Percentiles rank a stretch among this genome's conserved stretches.
Evolutionary conservation across 108 stramenopile genomes (phyloP).

Genomic region (Cyclotella sp.): DNA sequence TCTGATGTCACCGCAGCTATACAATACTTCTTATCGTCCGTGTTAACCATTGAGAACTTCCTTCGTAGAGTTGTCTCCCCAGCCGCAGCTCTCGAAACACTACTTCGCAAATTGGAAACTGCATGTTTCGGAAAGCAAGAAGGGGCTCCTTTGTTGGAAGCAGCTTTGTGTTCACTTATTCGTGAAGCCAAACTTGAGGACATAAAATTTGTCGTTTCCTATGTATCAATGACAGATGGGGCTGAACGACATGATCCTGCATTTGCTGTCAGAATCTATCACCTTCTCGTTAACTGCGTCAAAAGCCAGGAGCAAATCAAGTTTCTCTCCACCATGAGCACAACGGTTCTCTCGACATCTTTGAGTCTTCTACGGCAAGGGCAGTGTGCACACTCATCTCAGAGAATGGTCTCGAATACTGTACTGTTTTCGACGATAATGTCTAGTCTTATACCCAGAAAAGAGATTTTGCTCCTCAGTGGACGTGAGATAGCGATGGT

Average conservation of each 20-base stretch:
- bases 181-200: slow-evolving; percentile 16
- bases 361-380: slow-evolving; percentile 28
- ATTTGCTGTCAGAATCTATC: slow-evolving; percentile 32
- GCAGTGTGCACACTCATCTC: not conserved
- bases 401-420: slow-evolving; percentile 8
- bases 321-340: slow-evolving; percentile 23
- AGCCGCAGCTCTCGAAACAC: slow-evolving; percentile 12
- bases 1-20: slow-evolving; percentile 22
- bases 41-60: slow-evolving; percentile 18
- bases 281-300: slow-evolving; percentile 34
- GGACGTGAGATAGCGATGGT: slow-evolving; percentile 69
- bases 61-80: slow-evolving; percentile 16
- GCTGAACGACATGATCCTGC: slow-evolving; percentile 4
- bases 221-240: slow-evolving; percentile 3
- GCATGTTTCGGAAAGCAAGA: not conserved
- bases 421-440: slow-evolving; percentile 38
- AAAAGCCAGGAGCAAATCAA: slow-evolving; percentile 43
- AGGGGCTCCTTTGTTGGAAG: slow-evolving; percentile 31
- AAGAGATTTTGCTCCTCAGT: slow-evolving; percentile 58
- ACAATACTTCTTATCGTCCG: slow-evolving; percentile 44
- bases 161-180: slow-evolving; percentile 50
- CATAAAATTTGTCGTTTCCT: slow-evolving; percentile 11
- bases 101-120: slow-evolving; percentile 25
- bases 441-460: slow-evolving; percentile 53
- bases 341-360: slow-evolving; percentile 30